These are phyloP conservation scores for Gardenia jasminoides DNA, from an alignment of 257 asterid genomes.

Conservation along the genomic window DNA sequence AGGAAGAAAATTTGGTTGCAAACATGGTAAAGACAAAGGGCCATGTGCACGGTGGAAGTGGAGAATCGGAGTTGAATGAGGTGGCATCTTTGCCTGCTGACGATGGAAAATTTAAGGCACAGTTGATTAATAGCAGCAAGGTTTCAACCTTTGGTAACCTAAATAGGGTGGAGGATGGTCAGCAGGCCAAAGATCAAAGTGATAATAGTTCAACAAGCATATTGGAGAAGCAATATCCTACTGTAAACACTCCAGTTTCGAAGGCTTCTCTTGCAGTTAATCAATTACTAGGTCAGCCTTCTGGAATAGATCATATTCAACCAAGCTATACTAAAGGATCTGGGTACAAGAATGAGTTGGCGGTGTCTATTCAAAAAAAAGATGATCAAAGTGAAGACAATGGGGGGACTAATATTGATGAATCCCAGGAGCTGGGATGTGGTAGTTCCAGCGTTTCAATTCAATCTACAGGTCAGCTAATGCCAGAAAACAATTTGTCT, in stretches of 20 bases:
- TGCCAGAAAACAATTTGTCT: conserved; percentile 29
- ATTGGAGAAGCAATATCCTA: conserved; percentile 19
- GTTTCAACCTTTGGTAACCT: conserved; percentile 25
- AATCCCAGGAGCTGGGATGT: conserved; percentile 18
- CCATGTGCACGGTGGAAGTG: conserved; percentile 38
- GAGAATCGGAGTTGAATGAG: conserved; percentile 52
- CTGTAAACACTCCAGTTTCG: conserved; percentile 1
- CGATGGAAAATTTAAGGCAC: conserved; percentile 42
- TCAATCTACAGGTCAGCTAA: conserved; percentile 28
- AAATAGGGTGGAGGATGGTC: conserved; percentile 29
- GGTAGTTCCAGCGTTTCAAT: conserved; percentile 25
- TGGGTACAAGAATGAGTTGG: conserved; percentile 29
- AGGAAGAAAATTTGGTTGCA: conserved; percentile 56
- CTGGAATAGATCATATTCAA: conserved; percentile 6
- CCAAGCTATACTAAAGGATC: conserved; percentile 26
- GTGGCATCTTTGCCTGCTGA: conserved; percentile 40
- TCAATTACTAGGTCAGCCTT: conserved; percentile 17
- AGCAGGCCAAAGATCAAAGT: conserved; percentile 22
- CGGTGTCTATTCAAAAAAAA: conserved; percentile 26
- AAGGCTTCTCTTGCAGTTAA: conserved; percentile 26
- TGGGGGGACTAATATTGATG: conserved; percentile 17
- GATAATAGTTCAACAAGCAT: conserved; percentile 22
- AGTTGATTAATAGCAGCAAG: conserved; percentile 37
- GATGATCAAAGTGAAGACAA: conserved; percentile 31
- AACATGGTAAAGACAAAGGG: conserved; percentile 45